Percentiles rank a stretch among this genome's conserved stretches.
Conservation (phyloP, 768 basidiomycete species). For the Russula sp. region DNA sequence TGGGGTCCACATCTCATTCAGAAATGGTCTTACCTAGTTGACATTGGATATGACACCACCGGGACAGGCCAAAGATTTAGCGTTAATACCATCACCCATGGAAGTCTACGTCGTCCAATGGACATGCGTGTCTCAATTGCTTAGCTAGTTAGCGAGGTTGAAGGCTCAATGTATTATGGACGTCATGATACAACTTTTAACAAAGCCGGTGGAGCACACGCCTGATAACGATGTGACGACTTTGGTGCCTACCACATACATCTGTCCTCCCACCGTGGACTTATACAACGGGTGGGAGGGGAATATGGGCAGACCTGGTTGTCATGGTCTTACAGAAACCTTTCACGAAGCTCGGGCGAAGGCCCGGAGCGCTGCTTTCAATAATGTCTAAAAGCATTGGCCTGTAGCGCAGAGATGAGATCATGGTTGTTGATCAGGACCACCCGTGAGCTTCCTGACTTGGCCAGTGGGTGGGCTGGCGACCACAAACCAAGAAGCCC, state of each 20-base stretch:
- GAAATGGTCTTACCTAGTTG: conserved; percentile 32
- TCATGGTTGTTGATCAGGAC: too few species aligned
- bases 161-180: conserved; percentile 31
- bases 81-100: conserved; percentile 26
- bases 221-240: conserved; percentile 31
- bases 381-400: conserved; percentile 8
- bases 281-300: background rate
- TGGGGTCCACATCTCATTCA: conserved; percentile 26
- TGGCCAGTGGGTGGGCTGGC: too few species aligned
- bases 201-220: conserved; percentile 32
- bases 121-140: conserved; percentile 28
- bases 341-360: conserved; percentile 32
- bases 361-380: conserved; percentile 28
- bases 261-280: conserved; percentile 23
- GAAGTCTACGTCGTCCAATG: conserved; percentile 29
- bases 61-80: conserved; percentile 29
- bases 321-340: conserved; percentile 34
- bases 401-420: too few species aligned
- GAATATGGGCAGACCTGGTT: conserved; percentile 26
- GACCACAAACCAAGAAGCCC: too few species aligned
- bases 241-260: conserved; percentile 32
- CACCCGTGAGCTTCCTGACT: too few species aligned
- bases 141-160: conserved; percentile 26
- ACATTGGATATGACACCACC: conserved; percentile 38
- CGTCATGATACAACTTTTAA: conserved; percentile 33